Conservation (phyloP, 208 protist species). For the Leptomonas seymouri region DNA sequence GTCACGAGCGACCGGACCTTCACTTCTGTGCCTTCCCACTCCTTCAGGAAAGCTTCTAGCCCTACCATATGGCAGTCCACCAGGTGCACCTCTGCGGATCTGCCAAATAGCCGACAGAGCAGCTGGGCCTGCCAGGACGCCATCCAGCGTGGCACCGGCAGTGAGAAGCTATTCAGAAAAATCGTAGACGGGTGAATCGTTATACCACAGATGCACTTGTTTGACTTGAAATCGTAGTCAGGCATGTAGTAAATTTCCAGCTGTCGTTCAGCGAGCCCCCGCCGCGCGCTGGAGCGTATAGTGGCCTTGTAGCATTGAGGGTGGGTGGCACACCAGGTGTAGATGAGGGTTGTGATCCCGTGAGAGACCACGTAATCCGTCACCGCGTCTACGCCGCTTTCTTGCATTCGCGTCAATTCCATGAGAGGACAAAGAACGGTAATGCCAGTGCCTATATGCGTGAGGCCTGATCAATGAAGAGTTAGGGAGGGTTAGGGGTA, state of each 20-base stretch:
- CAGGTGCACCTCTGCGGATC: constrained; percentile 13
- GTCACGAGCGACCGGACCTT: constrained; percentile 19
- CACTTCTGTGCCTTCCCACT: constrained; percentile 25
- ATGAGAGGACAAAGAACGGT: no score
- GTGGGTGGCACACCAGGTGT: constrained; percentile 13
- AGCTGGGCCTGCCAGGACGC: constrained; percentile 28
- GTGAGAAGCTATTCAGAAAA: constrained; percentile 15
- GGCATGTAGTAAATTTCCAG: constrained; percentile 15
- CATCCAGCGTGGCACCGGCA: constrained; percentile 21
- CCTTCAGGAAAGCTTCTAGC: constrained; percentile 14
- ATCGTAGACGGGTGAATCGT: constrained; percentile 13
- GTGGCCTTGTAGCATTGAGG: constrained; percentile 12
- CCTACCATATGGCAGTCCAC: constrained; percentile 18
- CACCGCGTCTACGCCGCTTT: constrained; percentile 10
- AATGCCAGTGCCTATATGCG: no score
- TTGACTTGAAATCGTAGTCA: neutral
- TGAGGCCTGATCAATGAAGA: no score
- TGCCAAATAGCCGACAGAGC: constrained; percentile 30
- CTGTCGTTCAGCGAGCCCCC: neutral
- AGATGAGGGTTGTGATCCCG: neutral
- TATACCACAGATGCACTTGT: constrained; percentile 12
- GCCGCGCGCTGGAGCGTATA: constrained; percentile 9
- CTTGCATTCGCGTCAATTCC: constrained; percentile 4
- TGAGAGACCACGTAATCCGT: constrained; percentile 5
- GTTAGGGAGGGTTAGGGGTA: no score